Evolutionary conservation across 371 early-diverging fungal species (phyloP), one percentile per base, ranked within the genome.

Genomic region (Haplosporangium sp.): DNA sequence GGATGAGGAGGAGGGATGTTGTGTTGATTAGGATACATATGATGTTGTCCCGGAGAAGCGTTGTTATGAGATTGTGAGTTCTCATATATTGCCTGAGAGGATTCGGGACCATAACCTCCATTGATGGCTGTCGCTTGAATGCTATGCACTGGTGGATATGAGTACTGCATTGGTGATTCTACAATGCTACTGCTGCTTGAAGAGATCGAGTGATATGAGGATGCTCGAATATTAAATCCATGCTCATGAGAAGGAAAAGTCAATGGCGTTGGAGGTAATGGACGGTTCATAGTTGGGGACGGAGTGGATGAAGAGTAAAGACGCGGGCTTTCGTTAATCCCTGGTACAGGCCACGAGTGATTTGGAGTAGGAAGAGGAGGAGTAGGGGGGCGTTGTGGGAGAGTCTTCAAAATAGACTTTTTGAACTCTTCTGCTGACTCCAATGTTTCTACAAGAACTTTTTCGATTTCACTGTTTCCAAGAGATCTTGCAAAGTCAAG

Each of bases 401-500:
- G 38, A 10, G 19, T n/a, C 47, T 47, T 10, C 59, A 66, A 11
- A 20, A 45, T n/a, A 4, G 47, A 17, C 19, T 47, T 45, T 55
- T 70, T 74, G 38, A 67, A 61, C 19, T 63, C 79, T 15, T 67
- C 52, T 0, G 79, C 74, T 0, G 65, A 71, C 8, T 63, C 68
- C 11, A 67, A 15, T 2, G 68, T 74, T n/a, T 52, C 63, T 34
- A 20, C n/a, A 4, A 79, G 61, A 1, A 71, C 71, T 4, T 71
- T 37, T 42, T 79, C 70, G 10, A 74, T 74, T 56, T 70, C 79
- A 9, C 39, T 37, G 19, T 42, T 42, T 2, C 68, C 68, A 37
- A 79, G 58, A 20, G 55, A 13, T n/a, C 11, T 63, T 15, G 79
- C 79, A 50, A 74, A 74, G 38, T 79, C 79, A 3, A 79, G 58